Base-by-base conservation (phyloP, 2,329 filamentous ascomycete species). In the Pseudonectria buxi region DNA sequence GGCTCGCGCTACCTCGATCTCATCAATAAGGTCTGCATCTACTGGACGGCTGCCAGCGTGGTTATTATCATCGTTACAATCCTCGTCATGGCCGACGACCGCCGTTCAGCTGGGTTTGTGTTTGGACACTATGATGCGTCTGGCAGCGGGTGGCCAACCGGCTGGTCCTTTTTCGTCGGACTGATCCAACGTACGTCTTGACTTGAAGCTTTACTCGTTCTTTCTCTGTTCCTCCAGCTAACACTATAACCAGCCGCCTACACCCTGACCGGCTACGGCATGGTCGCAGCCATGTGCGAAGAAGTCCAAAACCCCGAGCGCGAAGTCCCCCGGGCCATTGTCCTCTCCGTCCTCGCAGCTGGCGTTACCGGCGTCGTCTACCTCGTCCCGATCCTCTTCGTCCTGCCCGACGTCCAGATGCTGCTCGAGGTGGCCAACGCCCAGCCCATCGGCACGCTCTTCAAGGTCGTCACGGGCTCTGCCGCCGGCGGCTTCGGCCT, bases 381-480 rank as follows among this genome's bases (percentile, higher is more conserved):
- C 57, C 59, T 88, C 11, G 74, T 89, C 28, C 83, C 83, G 0
- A 71, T 90, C 44, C 70, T 89, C 16, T 88, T 89, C 56, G 81
- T 87, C 25, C 67, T 89, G 18, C 83, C 84, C 0, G 72, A 83
- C 32, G 72, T 88, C 6, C 50, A 75, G 43, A 59, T 67, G 30
- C 72, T 89, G 12, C 74, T 85, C 18, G 57, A 61, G 3, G 81
- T 83, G 11, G 72, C 81, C 14, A 86, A 78, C 39, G 81, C 80
- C 7, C 85, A 89, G 50, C 84, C 86, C 2, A 83, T 90, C 43
- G 83, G 81, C 7, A 66, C 81, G 4, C 64, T 89, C 24, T 89
- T 89, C 71, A 85, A 85, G 62, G 78, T 67, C 0, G 83, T 79
- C 9, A 88, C 84, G 0, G 83, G 83, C 2, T 84, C 81, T 14